These are phyloP conservation scores for Dactylellina haptotyla DNA, from an alignment of 2,329 filamentous ascomycete genomes.

Conservation along the genomic window DNA sequence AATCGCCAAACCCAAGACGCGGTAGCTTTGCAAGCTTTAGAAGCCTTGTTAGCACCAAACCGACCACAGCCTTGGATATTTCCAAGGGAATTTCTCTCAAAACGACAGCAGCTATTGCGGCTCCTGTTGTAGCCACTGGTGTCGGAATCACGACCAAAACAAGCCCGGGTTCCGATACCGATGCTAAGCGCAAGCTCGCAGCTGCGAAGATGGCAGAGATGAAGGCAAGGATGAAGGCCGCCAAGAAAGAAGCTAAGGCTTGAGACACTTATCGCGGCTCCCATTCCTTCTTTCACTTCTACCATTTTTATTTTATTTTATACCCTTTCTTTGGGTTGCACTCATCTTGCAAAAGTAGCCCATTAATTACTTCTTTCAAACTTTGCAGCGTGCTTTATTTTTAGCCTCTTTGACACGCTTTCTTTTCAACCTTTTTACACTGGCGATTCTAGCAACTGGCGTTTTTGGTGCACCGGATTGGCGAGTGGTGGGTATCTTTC, in stretches of 20 bases:
- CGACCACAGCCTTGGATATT: conserved; percentile 13
- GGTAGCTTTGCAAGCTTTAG: conserved; percentile 39
- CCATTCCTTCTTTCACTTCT: neutral
- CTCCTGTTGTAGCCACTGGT: conserved; percentile 30
- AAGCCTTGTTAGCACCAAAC: conserved; percentile 38
- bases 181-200: conserved; percentile 42
- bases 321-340: neutral
- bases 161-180: conserved; percentile 31
- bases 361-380: too few species aligned
- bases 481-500: too few species aligned
- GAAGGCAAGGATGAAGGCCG: conserved; percentile 52
- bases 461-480: too few species aligned
- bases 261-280: neutral
- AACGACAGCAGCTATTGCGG: conserved; percentile 35
- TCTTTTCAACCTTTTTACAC: too few species aligned
- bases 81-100: conserved; percentile 28
- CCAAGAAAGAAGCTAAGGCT: conserved; percentile 33
- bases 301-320: neutral
- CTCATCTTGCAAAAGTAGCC: neutral
- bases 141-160: conserved; percentile 37
- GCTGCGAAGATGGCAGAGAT: conserved; percentile 50
- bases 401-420: too few species aligned
- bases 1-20: conserved; percentile 30
- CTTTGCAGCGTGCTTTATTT: too few species aligned
- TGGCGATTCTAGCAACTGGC: too few species aligned